Conservation (phyloP, 306 rosid genomes). For the Castanospermum australe region DNA sequence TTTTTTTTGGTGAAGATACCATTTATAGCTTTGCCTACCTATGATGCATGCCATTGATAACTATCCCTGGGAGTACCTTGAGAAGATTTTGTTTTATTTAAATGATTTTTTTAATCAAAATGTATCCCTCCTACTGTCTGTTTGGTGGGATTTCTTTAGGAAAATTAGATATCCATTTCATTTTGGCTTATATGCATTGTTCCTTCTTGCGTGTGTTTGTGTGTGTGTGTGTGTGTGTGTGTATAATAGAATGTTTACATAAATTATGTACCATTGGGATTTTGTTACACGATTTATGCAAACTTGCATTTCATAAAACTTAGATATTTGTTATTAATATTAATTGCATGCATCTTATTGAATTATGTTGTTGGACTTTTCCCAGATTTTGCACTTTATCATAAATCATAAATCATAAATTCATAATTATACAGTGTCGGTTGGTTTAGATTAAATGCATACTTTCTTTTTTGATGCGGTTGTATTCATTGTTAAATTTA, state of each 20-base stretch:
- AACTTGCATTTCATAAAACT: neutral
- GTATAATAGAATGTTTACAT: slow-evolving; percentile 1
- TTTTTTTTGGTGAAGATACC: no score
- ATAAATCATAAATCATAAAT: no score
- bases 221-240: neutral
- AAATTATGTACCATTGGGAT: neutral
- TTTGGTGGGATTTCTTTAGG: slow-evolving; percentile 1
- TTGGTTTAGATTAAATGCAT: slow-evolving; percentile 23
- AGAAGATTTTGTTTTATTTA: no score
- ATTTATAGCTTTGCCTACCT: no score
- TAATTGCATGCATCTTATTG: neutral
- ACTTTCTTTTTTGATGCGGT: neutral
- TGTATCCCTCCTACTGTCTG: neutral
- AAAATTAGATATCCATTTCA: neutral
- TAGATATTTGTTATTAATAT: slow-evolving; percentile 12
- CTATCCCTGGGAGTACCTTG: no score
- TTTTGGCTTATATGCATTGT: neutral
- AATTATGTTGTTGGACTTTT: neutral
- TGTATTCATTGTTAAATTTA: slow-evolving; percentile 18
- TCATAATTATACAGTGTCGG: slow-evolving; percentile 15
- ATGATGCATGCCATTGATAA: no score
- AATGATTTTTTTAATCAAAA: neutral
- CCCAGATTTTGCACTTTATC: slow-evolving; percentile 15
- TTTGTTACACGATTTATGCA: neutral
- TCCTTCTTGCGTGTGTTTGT: neutral